Evolutionary conservation across 768 basidiomycete genomes (phyloP).

Genomic region (Suillus fuscotomentosus): DNA sequence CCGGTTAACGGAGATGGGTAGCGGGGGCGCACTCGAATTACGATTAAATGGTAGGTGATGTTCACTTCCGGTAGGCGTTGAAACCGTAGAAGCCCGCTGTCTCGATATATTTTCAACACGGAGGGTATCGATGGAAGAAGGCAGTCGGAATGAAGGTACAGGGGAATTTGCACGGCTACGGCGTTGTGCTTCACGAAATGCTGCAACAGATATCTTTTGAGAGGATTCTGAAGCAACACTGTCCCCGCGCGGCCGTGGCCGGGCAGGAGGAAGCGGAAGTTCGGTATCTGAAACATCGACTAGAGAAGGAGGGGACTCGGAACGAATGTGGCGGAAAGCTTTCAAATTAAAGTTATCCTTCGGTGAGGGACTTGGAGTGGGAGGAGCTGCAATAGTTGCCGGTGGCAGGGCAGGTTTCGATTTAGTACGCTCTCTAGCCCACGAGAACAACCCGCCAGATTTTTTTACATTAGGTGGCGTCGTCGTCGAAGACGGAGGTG

Average conservation of each 20-base stretch:
- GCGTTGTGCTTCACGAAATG: conserved; percentile 75
- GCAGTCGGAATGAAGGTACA: conserved; percentile 46
- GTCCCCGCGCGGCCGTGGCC: conserved; percentile 52
- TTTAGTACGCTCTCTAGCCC: conserved; percentile 38
- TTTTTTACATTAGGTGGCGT: conserved; percentile 26
- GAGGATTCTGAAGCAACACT: conserved; percentile 64
- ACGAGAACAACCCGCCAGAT: conserved; percentile 35
- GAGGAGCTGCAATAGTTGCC: conserved; percentile 33
- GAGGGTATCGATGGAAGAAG: conserved; percentile 31
- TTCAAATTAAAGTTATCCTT: conserved; percentile 62
- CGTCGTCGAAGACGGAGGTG: conserved; percentile 9
- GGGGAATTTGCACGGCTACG: conserved; percentile 63
- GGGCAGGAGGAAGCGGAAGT: conserved; percentile 34
- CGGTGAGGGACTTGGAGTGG: conserved; percentile 19
- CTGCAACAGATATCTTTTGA: conserved; percentile 77
- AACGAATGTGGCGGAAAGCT: conserved; percentile 67
- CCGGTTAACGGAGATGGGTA: neutral
- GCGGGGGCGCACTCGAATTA: conserved; percentile 10
- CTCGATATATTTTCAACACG: conserved; percentile 25
- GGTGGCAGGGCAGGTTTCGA: conserved; percentile 26
- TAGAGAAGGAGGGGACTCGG: conserved; percentile 36
- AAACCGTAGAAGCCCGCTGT: conserved; percentile 30
- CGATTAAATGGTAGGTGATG: conserved; percentile 10
- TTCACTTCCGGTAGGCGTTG: conserved; percentile 20
- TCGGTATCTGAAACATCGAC: conserved; percentile 21